Evolutionary conservation across 1,284 basidiomycete genomes (phyloP).

Genomic region (Exsudoporus floridanus): DNA sequence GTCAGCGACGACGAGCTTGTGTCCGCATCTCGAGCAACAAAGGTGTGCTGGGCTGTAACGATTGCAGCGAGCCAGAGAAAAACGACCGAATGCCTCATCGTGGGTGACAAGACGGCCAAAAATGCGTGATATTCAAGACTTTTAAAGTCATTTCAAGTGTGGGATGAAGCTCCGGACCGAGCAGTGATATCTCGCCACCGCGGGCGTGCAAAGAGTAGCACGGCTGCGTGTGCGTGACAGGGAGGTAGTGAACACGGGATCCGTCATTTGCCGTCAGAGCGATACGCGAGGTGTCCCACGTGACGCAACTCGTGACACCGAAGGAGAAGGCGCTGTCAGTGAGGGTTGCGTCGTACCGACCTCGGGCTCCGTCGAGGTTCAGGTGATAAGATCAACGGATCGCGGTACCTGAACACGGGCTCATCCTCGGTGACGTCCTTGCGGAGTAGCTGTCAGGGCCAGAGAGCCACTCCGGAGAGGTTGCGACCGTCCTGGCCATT

Average conservation of each 20-base stretch:
- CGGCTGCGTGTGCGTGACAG: background rate
- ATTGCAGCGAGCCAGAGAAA: conserved; percentile 6
- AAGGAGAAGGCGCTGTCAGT: background rate
- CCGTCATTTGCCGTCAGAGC: background rate
- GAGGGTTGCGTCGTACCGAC: background rate
- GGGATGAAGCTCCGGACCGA: background rate
- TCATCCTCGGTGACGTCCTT: background rate
- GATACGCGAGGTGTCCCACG: background rate
- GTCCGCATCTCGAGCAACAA: conserved; percentile 8
- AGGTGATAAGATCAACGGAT: background rate
- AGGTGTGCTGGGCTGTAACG: conserved; percentile 10
- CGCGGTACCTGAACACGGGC: background rate
- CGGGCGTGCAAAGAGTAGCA: background rate
- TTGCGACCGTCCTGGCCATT: background rate
- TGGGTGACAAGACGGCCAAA: background rate
- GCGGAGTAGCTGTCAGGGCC: no score
- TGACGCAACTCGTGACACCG: no score
- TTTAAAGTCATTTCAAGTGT: background rate
- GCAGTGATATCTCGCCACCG: background rate
- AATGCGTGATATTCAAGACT: background rate
- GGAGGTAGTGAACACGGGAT: background rate
- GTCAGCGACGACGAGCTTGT: conserved; percentile 26
- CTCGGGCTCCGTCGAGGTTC: background rate
- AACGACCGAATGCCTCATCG: conserved; percentile 10
- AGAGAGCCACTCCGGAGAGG: background rate